These are phyloP conservation scores for Aureobasidium lini DNA, from an alignment of 2,329 filamentous ascomycete species.

Conservation along the genomic window DNA sequence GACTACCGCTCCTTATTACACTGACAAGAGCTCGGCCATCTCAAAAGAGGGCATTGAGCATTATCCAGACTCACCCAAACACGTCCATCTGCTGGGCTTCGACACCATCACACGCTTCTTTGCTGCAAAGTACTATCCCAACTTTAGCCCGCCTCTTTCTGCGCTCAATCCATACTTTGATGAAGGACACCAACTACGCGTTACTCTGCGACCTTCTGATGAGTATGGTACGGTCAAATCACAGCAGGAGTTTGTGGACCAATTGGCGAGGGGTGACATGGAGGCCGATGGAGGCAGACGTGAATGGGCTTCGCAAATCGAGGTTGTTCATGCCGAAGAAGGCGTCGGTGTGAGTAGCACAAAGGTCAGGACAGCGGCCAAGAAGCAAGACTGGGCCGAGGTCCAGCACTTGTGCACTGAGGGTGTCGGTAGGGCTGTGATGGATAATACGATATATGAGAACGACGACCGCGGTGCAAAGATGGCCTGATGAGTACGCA, in stretches of 20 bases:
- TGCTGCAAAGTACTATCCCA: constrained; percentile 62
- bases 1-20: constrained; percentile 66
- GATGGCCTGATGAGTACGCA: neutral
- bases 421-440: constrained; percentile 52
- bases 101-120: constrained; percentile 70
- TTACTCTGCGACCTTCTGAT: constrained; percentile 56
- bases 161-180: constrained; percentile 58
- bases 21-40: constrained; percentile 60
- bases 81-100: constrained; percentile 66
- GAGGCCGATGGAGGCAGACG: constrained; percentile 47
- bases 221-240: constrained; percentile 51
- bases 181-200: constrained; percentile 50
- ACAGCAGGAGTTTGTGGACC: constrained; percentile 49
- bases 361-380: constrained; percentile 52
- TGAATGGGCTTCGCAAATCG: constrained; percentile 54
- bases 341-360: constrained; percentile 51
- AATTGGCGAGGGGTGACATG: constrained; percentile 40
- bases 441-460: constrained; percentile 49
- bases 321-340: constrained; percentile 48
- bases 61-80: constrained; percentile 33
- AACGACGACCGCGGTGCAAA: constrained; percentile 27
- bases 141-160: constrained; percentile 38
- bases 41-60: constrained; percentile 29
- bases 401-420: constrained; percentile 50
- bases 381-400: constrained; percentile 37